phyloP scores from a whole-genome alignment of 1,284 basidiomycete genomes.

The Sanguinoderma infundibulare region DNA sequence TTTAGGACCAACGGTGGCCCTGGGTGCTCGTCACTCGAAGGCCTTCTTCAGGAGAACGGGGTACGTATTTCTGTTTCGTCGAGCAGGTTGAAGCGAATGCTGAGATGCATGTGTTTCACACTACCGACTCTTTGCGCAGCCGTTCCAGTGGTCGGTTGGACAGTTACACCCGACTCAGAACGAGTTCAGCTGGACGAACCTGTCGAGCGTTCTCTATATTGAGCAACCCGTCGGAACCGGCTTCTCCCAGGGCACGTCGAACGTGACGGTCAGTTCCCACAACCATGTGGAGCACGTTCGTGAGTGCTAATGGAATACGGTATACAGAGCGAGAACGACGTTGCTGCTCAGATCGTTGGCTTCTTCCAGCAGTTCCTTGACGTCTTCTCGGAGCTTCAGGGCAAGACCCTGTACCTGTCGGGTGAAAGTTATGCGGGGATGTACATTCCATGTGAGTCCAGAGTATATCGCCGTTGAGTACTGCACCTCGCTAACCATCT shows the following conservation, averaged over 20 bases:
- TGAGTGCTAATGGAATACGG: no score
- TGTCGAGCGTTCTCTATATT: conserved; percentile 50
- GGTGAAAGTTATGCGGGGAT: conserved; percentile 38
- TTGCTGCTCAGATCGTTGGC: conserved; percentile 41
- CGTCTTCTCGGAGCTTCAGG: conserved; percentile 43
- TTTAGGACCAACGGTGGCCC: no score
- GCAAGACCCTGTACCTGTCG: conserved; percentile 41
- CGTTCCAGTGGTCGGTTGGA: no score
- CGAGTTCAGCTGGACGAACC: conserved; percentile 46
- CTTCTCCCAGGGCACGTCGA: no score
- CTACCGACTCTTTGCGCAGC: no score
- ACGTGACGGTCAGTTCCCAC: no score
- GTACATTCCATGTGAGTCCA: conserved; percentile 41
- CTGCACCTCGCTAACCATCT: no score
- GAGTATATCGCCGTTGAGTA: no score
- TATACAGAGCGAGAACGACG: conserved; percentile 43
- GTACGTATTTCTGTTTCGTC: no score
- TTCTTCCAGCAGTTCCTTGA: conserved; percentile 45
- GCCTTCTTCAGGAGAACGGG: conserved; percentile 55
- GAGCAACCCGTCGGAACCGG: conserved; percentile 59
- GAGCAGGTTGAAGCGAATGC: no score
- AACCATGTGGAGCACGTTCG: no score
- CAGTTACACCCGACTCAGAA: conserved; percentile 25
- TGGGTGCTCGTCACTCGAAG: conserved; percentile 45
- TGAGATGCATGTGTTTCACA: no score